Conservation (phyloP, 495 filamentous ascomycete genomes). For the Penicillium taxi region DNA sequence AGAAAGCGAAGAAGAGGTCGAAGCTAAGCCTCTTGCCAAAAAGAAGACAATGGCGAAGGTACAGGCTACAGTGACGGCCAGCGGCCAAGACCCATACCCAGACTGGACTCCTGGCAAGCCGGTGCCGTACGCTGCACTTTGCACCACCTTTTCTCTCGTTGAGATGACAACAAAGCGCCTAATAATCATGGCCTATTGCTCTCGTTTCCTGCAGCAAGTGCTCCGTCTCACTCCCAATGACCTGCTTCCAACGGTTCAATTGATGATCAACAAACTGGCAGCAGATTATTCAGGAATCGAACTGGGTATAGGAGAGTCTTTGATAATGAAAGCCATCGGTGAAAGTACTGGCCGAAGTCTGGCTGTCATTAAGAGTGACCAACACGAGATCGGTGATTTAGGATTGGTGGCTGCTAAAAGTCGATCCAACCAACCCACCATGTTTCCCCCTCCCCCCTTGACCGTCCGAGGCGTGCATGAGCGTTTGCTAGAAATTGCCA, state of each 20-base stretch:
- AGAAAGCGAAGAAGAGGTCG: conserved; percentile 53
- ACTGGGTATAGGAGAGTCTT: conserved; percentile 89
- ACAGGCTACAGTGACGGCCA: conserved; percentile 64
- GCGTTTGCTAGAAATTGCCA: conserved; percentile 82
- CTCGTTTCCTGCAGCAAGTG: conserved; percentile 86
- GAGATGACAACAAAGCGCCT: conserved; percentile 90
- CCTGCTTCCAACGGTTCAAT: conserved; percentile 74
- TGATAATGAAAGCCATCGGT: conserved; percentile 98
- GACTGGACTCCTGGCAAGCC: conserved; percentile 87
- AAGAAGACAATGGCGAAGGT: conserved; percentile 74
- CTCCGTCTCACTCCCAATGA: conserved; percentile 83
- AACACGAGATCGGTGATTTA: conserved; percentile 91
- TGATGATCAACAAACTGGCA: conserved; percentile 97
- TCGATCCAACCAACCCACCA: conserved; percentile 85
- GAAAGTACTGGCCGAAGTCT: conserved; percentile 87
- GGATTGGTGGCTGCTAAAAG: conserved; percentile 93
- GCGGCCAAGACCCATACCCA: conserved; percentile 72
- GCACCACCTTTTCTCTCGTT: conserved; percentile 85
- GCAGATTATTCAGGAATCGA: conserved; percentile 95
- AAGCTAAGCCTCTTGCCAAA: conserved; percentile 66
- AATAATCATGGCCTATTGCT: conserved; percentile 77
- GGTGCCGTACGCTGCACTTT: conserved; percentile 90
- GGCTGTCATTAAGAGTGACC: conserved; percentile 81
- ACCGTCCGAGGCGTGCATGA: conserved; percentile 83
- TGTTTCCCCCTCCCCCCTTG: conserved; percentile 93